Base-by-base conservation (phyloP, 1,284 basidiomycete species). In the Tylopilus microsporus region DNA sequence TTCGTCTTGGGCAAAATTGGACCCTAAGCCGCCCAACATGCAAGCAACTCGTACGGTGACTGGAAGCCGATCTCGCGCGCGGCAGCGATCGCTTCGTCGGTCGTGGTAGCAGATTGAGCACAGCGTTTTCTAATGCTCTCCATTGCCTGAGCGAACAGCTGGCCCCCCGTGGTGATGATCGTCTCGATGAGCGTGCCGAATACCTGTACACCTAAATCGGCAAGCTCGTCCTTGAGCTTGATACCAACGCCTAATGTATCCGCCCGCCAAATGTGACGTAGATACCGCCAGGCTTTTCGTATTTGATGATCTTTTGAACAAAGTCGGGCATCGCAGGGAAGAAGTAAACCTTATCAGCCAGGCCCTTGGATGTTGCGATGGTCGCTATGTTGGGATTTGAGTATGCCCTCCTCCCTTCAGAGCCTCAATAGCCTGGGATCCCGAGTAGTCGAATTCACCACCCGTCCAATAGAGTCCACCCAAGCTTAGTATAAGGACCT, bases 371-470 rank as follows among this genome's bases (percentile, higher is more conserved):
- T 2, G 96, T 99, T 56, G 97, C 96, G 67, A 99, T 99, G 45
- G 97, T 99, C n/a, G 96, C 96, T 69, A 99, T 99, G 77, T 99
- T 99, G 49, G 96, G 94, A 75, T 32, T 99, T 99, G 71, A 99
- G 96, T 71, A 99, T 98, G 36, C 96, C 96, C 74, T 98, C 96
- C 74, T 95, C 93, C 25, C 77, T 98, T 98, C 65, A 99, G 83
- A 11, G 96, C 97, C 78, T 99, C 99, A 83, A 99, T 97, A 15
- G 96, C 96, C 75, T 99, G 96, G 49, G 93, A 96, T 62, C 97
- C 96, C 0, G 95, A 98, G 77, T 99, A 99, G 76, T 99, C 96
- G 76, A 99, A 99, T 76, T 99, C 97, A 66, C 96, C 96, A 4
- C 96, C 74, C 99, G 96, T 58, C 96, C 97, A 65, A 99, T 99